Percentiles rank a stretch among this genome's conserved stretches.
These are phyloP conservation scores for Salix purpurea DNA, from an alignment of 345 rosid genomes.

Conservation along the genomic window DNA sequence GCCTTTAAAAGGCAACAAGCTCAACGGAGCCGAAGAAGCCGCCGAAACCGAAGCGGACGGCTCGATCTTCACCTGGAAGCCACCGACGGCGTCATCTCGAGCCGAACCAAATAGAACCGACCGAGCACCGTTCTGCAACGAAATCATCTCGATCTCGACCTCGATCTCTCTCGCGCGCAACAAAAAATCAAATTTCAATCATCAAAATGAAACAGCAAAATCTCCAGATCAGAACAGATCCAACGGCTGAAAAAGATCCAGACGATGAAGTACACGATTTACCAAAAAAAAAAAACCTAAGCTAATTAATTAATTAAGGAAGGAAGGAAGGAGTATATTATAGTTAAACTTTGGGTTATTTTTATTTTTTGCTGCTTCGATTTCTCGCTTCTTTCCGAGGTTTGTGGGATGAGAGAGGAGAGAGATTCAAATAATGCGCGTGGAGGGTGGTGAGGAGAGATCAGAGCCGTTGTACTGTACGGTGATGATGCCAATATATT, in stretches of 20 bases:
- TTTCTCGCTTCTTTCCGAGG: neutral
- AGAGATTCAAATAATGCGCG: neutral
- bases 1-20: conserved; percentile 37
- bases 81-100: conserved; percentile 37
- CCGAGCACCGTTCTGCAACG: conserved; percentile 49
- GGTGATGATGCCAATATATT: neutral
- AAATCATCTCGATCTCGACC: conserved; percentile 40
- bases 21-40: conserved; percentile 36
- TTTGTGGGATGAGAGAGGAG: neutral
- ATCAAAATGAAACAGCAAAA: conserved; percentile 13
- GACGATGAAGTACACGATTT: neutral
- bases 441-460: neutral
- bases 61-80: conserved; percentile 45
- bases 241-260: neutral
- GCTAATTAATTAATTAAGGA: neutral
- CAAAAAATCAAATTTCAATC: conserved; percentile 13
- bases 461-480: conserved; percentile 10
- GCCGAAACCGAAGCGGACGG: conserved; percentile 16
- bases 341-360: no score
- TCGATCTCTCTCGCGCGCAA: neutral
- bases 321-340: neutral
- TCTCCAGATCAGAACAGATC: conserved; percentile 25
- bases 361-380: neutral
- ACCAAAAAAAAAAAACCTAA: conserved; percentile 13
- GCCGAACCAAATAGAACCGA: conserved; percentile 30